Base-by-base conservation (phyloP, 164 flowering plant genomes). In the Amborella trichopoda region DNA sequence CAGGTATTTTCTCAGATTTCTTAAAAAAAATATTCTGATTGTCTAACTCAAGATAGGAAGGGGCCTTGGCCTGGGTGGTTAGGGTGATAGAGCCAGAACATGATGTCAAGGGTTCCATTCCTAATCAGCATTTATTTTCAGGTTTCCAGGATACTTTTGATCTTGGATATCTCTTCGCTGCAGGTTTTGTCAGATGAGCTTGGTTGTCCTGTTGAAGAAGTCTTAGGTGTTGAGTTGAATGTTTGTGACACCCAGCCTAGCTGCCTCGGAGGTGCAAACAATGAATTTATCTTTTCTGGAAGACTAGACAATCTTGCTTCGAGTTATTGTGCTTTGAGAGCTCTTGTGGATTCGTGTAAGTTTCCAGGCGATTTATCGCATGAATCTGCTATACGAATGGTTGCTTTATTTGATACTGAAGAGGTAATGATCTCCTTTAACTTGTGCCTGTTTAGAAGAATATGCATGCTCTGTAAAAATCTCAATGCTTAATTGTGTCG, bases 251-350 rank as follows among this genome's bases (percentile, higher is more conserved):
- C 91, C 18, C 97, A 85, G 56, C 90, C 95, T 25, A 83, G 95
- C 68, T 85, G 94, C 68, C 78, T 90, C 60, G 97, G 95, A 60
- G 97, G 97, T 53, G 86, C 69, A 59, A 81, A 83, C 55, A 62
- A 81, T 68, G 95, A 90, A 50, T 90, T 90, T 61, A 86, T 90
- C 42, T 86, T 81, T 65, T 85, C 97, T 65, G 97, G 95, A 60
- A 75, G 95, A 68, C 65, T 90, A 40, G 95, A 90, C 63, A 85
- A 90, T 63, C 94, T 90, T 34, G 94, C 91, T 56, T 85, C 94
- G 50, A 83, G 91, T 48, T 90, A 60, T 59, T 90, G 95, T 72
- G 95, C 95, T 8, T 45, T 86, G 60, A 76, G 88, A 64, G 94
- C 94, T 66, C 91, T 90, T 46, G 42, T 83, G 59, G 97, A 83